Evolutionary conservation across 208 protist species (phyloP).

Genomic region (Tritrichomonas foetus): DNA sequence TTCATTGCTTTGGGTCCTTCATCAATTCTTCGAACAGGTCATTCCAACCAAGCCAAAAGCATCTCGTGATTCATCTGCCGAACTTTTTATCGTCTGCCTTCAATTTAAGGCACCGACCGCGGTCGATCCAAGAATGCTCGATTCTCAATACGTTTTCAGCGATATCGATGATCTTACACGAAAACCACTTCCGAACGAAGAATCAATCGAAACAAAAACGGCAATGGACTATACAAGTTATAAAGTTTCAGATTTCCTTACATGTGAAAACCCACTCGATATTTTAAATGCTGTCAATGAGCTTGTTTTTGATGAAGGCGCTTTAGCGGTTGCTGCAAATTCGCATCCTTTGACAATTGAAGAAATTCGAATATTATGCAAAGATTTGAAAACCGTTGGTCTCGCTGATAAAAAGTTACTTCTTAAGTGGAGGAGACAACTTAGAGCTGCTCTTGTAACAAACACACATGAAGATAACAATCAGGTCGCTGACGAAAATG

Average conservation of each 20-base stretch:
- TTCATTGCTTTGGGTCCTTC: slow-evolving; percentile 91
- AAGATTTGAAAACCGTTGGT: background rate
- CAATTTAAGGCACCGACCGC: slow-evolving; percentile 56
- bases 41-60: slow-evolving; percentile 91
- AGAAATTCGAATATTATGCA: background rate
- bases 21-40: slow-evolving; percentile 95
- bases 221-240: background rate
- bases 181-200: background rate
- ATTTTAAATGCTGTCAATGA: background rate
- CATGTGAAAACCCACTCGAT: background rate
- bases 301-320: background rate
- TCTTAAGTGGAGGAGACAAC: background rate
- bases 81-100: background rate
- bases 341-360: background rate
- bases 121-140: slow-evolving; percentile 72
- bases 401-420: background rate
- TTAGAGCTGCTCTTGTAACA: background rate
- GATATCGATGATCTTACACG: background rate
- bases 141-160: slow-evolving; percentile 39
- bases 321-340: background rate
- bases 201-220: background rate
- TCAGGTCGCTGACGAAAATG: background rate
- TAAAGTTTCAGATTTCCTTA: background rate
- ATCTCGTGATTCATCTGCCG: slow-evolving; percentile 63
- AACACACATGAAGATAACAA: background rate